Conservation (phyloP, 192 early-diverging fungal species). For the Podila verticillata region DNA sequence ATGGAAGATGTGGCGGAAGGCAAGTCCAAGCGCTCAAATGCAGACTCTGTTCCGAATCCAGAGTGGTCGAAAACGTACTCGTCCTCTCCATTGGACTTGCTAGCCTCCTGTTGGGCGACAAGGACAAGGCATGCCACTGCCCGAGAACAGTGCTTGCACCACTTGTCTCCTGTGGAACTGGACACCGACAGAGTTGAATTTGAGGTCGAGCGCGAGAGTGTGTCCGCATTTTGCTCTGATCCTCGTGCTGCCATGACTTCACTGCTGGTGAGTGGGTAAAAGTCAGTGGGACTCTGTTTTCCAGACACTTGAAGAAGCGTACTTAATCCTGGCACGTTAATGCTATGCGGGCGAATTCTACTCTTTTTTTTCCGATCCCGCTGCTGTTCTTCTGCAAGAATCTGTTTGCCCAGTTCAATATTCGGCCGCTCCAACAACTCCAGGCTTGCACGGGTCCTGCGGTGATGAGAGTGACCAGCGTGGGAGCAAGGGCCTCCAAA, state of each 20-base stretch:
- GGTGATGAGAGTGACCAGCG: slow-evolving; percentile 26
- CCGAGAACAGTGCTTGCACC: slow-evolving; percentile 36
- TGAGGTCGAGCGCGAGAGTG: not conserved
- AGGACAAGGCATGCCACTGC: slow-evolving; percentile 43
- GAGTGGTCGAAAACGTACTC: slow-evolving; percentile 6
- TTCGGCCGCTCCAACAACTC: slow-evolving; percentile 10
- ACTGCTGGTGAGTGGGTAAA: not conserved
- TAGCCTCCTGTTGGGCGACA: slow-evolving; percentile 12
- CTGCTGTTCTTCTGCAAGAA: slow-evolving; percentile 5
- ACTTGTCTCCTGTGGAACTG: not conserved
- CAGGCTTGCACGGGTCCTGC: slow-evolving; percentile 7
- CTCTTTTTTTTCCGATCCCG: not conserved
- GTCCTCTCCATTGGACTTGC: not conserved
- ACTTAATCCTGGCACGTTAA: too few species aligned
- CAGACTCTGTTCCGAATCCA: slow-evolving; percentile 5
- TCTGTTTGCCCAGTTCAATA: slow-evolving; percentile 2
- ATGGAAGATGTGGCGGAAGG: not conserved
- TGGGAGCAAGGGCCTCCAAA: slow-evolving; percentile 34
- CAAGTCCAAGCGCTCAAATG: slow-evolving; percentile 6
- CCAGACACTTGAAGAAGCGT: not conserved
- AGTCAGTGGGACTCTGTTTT: not conserved
- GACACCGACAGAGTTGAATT: not conserved
- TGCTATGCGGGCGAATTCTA: not conserved
- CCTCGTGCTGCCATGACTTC: not conserved
- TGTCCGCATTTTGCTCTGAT: not conserved